Evolutionary conservation across 768 basidiomycete genomes (phyloP), one percentile per base, ranked within the genome.

Genomic region (Postia placenta): DNA sequence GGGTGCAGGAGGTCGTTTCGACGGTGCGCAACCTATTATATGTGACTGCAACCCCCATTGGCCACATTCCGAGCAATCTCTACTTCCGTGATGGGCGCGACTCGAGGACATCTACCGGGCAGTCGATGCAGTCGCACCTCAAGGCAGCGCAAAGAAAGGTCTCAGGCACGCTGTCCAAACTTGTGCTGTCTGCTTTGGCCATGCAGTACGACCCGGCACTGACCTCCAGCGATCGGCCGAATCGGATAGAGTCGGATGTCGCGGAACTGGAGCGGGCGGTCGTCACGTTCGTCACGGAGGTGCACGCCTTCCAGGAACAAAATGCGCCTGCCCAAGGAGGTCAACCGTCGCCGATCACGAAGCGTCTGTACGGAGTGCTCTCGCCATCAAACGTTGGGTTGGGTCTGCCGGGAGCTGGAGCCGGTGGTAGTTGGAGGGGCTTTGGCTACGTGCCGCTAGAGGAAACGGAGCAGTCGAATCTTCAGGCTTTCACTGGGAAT

Each of bases 131-230:
- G 51, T 54, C 61, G 4, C 66, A 67, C 46, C 71, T 92, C 37
- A 92, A 91, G 64, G 84, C 85, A 5, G 81, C 82, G 0, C 90
- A 91, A 49, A 75, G 89, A 45, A 90, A 89, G 58, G 85, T 95
- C 26, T 90, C 91, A 2, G 88, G 91, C 6, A 92, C 91, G 0
- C 71, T 95, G 7, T 93, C 90, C 17, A 86, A 93, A 62, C 74
- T 97, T 24, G 88, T 95, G 25, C 78, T 96, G 2, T 90, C 87
- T 6, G 83, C 90, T n/a, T 85, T 95, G 42, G 92, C 93, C 0
- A 84, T 90, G 68, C 81, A 87, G 58, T 89, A 87, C 52, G 85
- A 90, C 58, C 83, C 85, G 0, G 83, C 81, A 14, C 75, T 78
- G 1, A 72, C 79, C 20, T 64, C 73, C 11, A 82, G 87, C 52